A percentile compares a stretch with the other conserved stretches of the same genome.
phyloP scores from a whole-genome alignment of 116 monocot genomes.

The Posidonia oceanica region DNA sequence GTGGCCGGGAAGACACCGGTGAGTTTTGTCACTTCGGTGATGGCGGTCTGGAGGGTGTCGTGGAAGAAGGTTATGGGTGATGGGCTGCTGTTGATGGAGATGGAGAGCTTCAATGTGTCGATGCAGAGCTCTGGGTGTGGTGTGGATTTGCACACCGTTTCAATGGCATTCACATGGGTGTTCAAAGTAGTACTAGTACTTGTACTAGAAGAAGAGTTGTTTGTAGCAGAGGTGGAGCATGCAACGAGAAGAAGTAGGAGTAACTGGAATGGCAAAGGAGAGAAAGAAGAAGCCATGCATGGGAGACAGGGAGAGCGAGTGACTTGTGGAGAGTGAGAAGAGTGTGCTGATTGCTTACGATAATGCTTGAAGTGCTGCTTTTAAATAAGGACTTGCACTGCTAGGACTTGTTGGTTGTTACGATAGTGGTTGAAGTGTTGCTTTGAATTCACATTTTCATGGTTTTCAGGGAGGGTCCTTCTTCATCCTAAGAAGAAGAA shows the following conservation, averaged over 20 bases:
- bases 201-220: too few relatives aligned
- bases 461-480: too few relatives aligned
- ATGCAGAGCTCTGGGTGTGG: slow-evolving; percentile 61
- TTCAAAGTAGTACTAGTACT: neutral
- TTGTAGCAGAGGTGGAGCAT: neutral
- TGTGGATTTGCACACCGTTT: slow-evolving; percentile 40
- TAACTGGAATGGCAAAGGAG: neutral
- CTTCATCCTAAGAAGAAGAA: too few relatives aligned
- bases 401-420: too few relatives aligned
- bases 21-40: slow-evolving; percentile 37
- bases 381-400: too few relatives aligned
- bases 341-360: too few relatives aligned
- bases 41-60: slow-evolving; percentile 39
- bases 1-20: slow-evolving; percentile 21
- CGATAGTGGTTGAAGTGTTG: too few relatives aligned
- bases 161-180: neutral
- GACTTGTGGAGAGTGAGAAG: neutral
- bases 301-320: neutral
- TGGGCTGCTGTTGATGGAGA: slow-evolving; percentile 35
- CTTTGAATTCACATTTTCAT: too few relatives aligned
- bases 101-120: slow-evolving; percentile 43
- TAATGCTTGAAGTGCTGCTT: too few relatives aligned
- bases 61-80: slow-evolving; percentile 34
- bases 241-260: neutral
- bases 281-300: neutral